phyloP scores from a whole-genome alignment of 352 stramenopile species.

The Phytopythium vexans region DNA sequence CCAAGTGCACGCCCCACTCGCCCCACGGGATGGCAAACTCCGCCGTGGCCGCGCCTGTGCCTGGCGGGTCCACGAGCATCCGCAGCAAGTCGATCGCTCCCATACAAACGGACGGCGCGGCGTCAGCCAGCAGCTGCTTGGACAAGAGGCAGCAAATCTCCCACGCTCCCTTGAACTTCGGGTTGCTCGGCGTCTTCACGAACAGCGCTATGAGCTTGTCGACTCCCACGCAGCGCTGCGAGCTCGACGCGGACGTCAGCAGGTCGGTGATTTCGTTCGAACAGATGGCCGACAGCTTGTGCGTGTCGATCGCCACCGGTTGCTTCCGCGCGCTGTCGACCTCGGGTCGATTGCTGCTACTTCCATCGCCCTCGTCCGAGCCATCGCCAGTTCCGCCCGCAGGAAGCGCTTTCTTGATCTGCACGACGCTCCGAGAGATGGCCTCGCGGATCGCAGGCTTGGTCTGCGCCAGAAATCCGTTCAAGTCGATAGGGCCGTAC shows the following conservation, averaged over 20 bases:
- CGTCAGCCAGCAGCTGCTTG: slow-evolving; percentile 67
- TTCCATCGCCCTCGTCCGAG: slow-evolving; percentile 8
- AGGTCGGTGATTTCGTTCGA: slow-evolving; percentile 47
- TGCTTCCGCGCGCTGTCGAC: slow-evolving; percentile 45
- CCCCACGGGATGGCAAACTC: slow-evolving; percentile 70
- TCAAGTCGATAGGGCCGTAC: slow-evolving; percentile 48
- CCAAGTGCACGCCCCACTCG: slow-evolving; percentile 77
- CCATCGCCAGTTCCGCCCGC: neutral
- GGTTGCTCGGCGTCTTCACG: slow-evolving; percentile 18
- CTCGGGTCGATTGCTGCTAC: slow-evolving; percentile 23
- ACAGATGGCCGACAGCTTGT: slow-evolving; percentile 57
- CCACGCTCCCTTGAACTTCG: slow-evolving; percentile 57
- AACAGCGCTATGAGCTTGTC: slow-evolving; percentile 55
- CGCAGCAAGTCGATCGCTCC: slow-evolving; percentile 51
- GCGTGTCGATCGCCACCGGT: slow-evolving; percentile 50
- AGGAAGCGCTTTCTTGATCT: slow-evolving; percentile 47
- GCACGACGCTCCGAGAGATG: slow-evolving; percentile 70
- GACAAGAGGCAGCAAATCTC: slow-evolving; percentile 65
- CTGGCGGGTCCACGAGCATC: slow-evolving; percentile 47
- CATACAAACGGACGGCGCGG: slow-evolving; percentile 42
- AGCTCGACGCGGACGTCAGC: slow-evolving; percentile 33
- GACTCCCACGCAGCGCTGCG: slow-evolving; percentile 46
- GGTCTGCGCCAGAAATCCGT: slow-evolving; percentile 53
- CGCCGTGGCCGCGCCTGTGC: slow-evolving; percentile 1
- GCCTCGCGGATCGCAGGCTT: slow-evolving; percentile 71